Conservation (phyloP, 352 stramenopile genomes). For the Globisporangium rhizosaccharum region DNA sequence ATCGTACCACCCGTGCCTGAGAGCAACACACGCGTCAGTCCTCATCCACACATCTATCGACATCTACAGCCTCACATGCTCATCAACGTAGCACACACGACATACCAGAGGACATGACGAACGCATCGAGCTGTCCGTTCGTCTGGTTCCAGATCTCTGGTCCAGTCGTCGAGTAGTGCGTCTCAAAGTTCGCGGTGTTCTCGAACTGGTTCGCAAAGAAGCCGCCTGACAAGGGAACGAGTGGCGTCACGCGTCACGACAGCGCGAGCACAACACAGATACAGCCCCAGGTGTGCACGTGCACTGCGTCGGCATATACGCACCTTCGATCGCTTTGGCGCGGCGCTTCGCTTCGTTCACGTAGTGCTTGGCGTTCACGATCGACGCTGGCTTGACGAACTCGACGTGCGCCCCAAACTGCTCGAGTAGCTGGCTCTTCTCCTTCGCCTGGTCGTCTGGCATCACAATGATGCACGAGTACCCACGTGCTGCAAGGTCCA, state of each 20-base stretch:
- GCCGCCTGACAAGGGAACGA: slow-evolving; percentile 36
- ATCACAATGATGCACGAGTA: slow-evolving; percentile 96
- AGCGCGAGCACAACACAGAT: neutral
- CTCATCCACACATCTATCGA: neutral
- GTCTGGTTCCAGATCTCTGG: slow-evolving; percentile 95
- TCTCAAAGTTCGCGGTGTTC: slow-evolving; percentile 94
- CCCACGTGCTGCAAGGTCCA: slow-evolving; percentile 57
- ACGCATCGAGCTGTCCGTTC: slow-evolving; percentile 90
- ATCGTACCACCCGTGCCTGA: slow-evolving; percentile 95
- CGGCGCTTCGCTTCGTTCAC: slow-evolving; percentile 93
- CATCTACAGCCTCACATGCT: neutral
- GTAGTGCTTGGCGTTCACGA: slow-evolving; percentile 97
- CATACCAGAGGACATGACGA: slow-evolving; percentile 95
- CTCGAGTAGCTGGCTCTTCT: slow-evolving; percentile 83
- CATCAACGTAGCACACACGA: slow-evolving; percentile 1
- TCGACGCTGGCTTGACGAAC: slow-evolving; percentile 89
- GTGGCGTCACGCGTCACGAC: neutral
- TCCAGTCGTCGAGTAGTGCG: slow-evolving; percentile 92
- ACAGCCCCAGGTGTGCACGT: too few species aligned
- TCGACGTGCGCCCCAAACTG: slow-evolving; percentile 86
- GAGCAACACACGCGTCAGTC: neutral
- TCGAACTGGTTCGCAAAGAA: slow-evolving; percentile 99
- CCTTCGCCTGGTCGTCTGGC: slow-evolving; percentile 95
- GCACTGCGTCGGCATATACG: neutral
- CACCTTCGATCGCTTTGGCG: slow-evolving; percentile 77